Percentiles rank a stretch among this genome's conserved stretches.
Evolutionary conservation across 495 filamentous ascomycete genomes (phyloP).

Genomic region (Penicillium flavigenum): DNA sequence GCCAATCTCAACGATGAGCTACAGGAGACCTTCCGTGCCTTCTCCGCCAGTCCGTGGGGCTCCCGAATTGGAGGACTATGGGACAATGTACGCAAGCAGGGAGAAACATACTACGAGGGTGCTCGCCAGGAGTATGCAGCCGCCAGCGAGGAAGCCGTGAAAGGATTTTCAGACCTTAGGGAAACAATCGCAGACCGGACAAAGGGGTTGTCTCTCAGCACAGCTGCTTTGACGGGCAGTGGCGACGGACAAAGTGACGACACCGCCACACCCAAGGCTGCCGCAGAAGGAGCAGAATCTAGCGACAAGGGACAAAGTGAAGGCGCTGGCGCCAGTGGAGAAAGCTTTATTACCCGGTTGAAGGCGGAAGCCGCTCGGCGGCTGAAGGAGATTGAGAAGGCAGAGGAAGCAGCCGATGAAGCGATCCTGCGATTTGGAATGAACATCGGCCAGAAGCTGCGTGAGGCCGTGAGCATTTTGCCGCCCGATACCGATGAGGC

Average conservation of each 20-base stretch:
- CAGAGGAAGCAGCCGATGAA: conserved; percentile 97
- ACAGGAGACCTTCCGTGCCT: conserved; percentile 91
- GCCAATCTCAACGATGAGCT: conserved; percentile 80
- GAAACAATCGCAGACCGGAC: conserved; percentile 69
- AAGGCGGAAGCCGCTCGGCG: conserved; percentile 77
- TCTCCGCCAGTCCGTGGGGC: conserved; percentile 90
- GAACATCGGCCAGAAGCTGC: conserved; percentile 86
- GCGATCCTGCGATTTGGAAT: conserved; percentile 89
- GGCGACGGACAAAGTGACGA: conserved; percentile 34
- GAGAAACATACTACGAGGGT: conserved; percentile 81
- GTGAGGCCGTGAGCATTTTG: conserved; percentile 86
- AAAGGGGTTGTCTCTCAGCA: conserved; percentile 66
- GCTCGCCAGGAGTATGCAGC: conserved; percentile 76
- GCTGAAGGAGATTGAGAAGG: conserved; percentile 86
- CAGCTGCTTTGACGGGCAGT: conserved; percentile 32
- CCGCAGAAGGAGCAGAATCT: conserved; percentile 22
- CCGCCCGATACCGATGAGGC: conserved; percentile 55
- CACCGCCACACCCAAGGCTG: conserved; percentile 38
- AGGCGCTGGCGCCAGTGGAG: conserved; percentile 59
- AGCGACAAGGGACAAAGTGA: conserved; percentile 54
- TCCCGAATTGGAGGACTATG: conserved; percentile 83
- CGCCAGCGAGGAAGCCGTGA: conserved; percentile 76
- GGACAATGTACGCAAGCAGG: conserved; percentile 85
- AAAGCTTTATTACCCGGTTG: conserved; percentile 80
- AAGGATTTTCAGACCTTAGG: conserved; percentile 74